These are phyloP conservation scores for Parasitella parasitica DNA, from an alignment of 371 early-diverging fungal genomes.

Conservation along the genomic window DNA sequence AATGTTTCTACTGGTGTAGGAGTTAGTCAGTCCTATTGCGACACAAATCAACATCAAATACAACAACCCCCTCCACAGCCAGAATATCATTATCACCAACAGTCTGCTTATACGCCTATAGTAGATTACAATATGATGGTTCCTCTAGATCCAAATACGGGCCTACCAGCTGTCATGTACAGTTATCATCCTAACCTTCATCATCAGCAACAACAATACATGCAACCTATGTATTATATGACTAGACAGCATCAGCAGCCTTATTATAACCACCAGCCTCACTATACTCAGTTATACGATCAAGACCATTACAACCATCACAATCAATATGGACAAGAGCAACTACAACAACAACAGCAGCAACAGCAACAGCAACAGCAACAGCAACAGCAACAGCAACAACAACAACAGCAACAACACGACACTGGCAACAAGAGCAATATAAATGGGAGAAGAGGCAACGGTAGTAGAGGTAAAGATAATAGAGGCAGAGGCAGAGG, in stretches of 20 bases:
- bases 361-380: not conserved
- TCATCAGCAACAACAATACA: slow-evolving; percentile 8
- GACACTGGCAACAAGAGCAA: not conserved
- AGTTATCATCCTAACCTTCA: slow-evolving; percentile 4
- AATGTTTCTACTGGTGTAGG: no score
- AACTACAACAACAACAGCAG: not conserved
- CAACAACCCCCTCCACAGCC: not conserved
- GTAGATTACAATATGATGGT: slow-evolving; percentile 18
- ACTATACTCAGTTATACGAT: slow-evolving; percentile 7
- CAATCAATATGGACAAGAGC: not conserved
- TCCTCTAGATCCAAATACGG: slow-evolving; percentile 17
- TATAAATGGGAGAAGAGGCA: not conserved
- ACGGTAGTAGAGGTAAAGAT: not conserved
- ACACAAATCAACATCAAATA: not conserved
- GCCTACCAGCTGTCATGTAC: slow-evolving; percentile 11
- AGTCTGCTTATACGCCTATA: not conserved
- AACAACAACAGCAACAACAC: not conserved
- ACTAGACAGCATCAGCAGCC: slow-evolving; percentile 4
- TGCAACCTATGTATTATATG: slow-evolving; percentile 22
- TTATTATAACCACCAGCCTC: slow-evolving; percentile 11
- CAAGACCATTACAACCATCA: not conserved
- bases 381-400: not conserved
- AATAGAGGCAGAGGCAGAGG: slow-evolving; percentile 3
- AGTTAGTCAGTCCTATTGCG: not conserved
- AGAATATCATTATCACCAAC: slow-evolving; percentile 15